Percentiles rank a stretch among this genome's conserved stretches.
phyloP scores from a whole-genome alignment of 495 filamentous ascomycete genomes.

The Cercophora scortea region DNA sequence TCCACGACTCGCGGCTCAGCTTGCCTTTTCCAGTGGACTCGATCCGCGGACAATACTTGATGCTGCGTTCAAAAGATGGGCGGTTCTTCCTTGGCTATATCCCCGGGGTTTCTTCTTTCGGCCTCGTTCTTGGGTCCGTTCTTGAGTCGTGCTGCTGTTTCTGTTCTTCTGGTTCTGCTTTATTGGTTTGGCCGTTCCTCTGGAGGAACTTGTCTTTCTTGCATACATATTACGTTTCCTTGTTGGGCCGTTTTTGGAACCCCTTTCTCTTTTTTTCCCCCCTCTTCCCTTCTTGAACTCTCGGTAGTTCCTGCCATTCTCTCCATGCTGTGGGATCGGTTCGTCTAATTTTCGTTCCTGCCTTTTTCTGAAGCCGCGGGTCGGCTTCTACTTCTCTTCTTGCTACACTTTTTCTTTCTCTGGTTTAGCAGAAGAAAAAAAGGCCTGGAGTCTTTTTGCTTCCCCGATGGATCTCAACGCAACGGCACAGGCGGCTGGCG shows the following conservation, averaged over 20 bases:
- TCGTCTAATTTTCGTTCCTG: neutral
- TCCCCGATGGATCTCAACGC: neutral
- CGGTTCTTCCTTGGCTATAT: too few species aligned
- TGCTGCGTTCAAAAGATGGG: too few species aligned
- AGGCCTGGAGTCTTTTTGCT: slow-evolving; percentile 9
- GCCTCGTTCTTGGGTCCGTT: slow-evolving; percentile 4
- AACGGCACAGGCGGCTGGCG: neutral
- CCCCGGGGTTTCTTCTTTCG: neutral
- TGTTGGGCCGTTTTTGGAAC: slow-evolving; percentile 6
- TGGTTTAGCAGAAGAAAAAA: neutral
- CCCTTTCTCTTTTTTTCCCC: slow-evolving; percentile 8
- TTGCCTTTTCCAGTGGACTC: neutral
- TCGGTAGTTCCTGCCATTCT: slow-evolving; percentile 6
- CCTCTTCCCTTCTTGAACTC: slow-evolving; percentile 1
- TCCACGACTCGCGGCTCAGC: slow-evolving; percentile 16
- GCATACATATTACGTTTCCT: slow-evolving; percentile 9
- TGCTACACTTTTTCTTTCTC: slow-evolving; percentile 1
- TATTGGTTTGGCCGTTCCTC: slow-evolving; percentile 11
- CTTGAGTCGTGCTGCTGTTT: slow-evolving; percentile 5
- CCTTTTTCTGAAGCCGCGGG: slow-evolving; percentile 17
- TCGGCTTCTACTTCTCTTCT: slow-evolving; percentile 14
- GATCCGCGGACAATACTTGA: slow-evolving; percentile 2
- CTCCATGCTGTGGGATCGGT: slow-evolving; percentile 1
- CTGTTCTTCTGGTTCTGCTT: neutral
- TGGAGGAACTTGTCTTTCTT: slow-evolving; percentile 24